Base-by-base conservation (phyloP, 495 filamentous ascomycete species). In the Penicilliopsis zonata region DNA sequence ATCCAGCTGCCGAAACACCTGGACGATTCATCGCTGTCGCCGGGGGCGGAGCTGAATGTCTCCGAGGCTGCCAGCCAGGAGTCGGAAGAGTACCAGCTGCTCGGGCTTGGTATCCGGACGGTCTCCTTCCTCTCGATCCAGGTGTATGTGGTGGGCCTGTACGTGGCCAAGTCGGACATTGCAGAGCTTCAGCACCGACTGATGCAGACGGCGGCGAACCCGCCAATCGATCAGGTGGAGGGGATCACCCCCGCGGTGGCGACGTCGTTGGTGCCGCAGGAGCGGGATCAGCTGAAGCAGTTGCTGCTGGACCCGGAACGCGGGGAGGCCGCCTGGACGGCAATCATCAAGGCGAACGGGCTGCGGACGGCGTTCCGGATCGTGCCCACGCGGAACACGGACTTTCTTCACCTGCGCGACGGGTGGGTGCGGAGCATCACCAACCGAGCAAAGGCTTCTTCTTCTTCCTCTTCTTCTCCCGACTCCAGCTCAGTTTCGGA, bases 121-220 rank as follows among this genome's bases (percentile, higher is more conserved):
- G 90, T 98, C 13, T 86, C 78, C 22, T 93, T 95, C 49, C 52
- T 98, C 25, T 59, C 72, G n/a, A 82, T 98, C 16, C 76, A 93
- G 50, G 90, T 98, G 34, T 98, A 98, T 61, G 81, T 94, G 10
- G 81, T 93, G 0, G 90, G 90, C 5, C 61, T 90, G 40, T 98
- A 98, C 56, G 66, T 94, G 16, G 81, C 82, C 13, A 86, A 76
- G 3, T 53, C 72, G 21, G 84, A 93, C 45, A 75, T 96, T 35
- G 52, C 56, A 5, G 46, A 53, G 14, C 53, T 82, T 13, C 76
- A 80, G 47, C 52, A 52, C 32, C 56, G 60, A 16, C 59, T 82
- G 16, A 57, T 80, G 18, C 57, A 56, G 22, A 57, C 52, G 19
- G 57, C 57, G 2, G 39, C 60, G 18, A 47, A 50, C 33, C 57